Evolutionary conservation across 305 asterid genomes (phyloP).

Genomic region (Withania somnifera): DNA sequence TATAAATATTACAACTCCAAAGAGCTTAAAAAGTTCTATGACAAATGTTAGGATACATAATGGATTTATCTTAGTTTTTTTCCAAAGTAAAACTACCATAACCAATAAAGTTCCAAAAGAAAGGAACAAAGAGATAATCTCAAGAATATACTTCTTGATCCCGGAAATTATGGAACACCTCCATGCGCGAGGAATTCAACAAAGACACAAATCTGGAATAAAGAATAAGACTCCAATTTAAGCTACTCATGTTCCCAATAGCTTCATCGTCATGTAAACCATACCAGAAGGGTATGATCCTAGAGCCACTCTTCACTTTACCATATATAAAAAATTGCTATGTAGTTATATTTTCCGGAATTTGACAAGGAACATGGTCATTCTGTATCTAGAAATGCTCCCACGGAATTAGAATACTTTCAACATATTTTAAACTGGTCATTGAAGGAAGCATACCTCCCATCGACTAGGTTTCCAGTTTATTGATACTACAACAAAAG

Average conservation of each 20-base stretch:
- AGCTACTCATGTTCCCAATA: neutral
- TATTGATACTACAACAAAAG: neutral
- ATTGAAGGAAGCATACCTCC: neutral
- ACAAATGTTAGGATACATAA: neutral
- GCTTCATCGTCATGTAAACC: neutral
- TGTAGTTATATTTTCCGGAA: neutral
- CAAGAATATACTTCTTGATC: neutral
- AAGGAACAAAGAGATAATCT: neutral
- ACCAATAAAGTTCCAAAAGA: neutral
- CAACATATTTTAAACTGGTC: neutral
- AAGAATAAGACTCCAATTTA: neutral
- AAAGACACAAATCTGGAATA: neutral
- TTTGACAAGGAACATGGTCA: neutral
- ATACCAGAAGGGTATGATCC: neutral
- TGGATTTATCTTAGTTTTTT: neutral
- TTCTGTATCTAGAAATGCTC: neutral
- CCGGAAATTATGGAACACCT: neutral
- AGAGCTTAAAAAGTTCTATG: neutral
- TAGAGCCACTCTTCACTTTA: neutral
- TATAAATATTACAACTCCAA: neutral
- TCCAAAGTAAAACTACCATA: neutral
- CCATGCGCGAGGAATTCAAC: neutral
- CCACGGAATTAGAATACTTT: neutral
- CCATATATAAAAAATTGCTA: neutral
- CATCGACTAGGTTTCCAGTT: neutral